These are phyloP conservation scores for Sequoia sempervirens DNA, from an alignment of 75 land plant genomes.

Conservation along the genomic window DNA sequence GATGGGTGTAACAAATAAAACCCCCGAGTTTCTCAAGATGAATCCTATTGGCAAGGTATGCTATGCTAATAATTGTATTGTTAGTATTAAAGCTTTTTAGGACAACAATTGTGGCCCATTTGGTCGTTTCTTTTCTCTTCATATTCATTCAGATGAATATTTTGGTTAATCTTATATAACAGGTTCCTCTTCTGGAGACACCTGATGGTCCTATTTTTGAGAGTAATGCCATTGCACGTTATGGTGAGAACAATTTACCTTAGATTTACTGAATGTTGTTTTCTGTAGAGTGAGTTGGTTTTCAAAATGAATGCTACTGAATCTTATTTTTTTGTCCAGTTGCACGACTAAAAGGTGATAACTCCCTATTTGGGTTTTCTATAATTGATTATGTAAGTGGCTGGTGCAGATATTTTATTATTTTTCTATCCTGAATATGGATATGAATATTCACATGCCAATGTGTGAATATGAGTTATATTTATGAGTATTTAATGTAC, in stretches of 20 bases:
- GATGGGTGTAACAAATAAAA: conserved; percentile 86
- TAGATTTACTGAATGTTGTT: not conserved
- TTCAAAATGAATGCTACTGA: not conserved
- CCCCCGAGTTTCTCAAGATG: conserved; percentile 76
- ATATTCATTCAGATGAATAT: not conserved
- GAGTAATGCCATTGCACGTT: conserved; percentile 96
- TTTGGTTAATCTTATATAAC: conserved; percentile 1
- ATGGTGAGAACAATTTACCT: conserved; percentile 44
- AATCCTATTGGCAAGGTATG: conserved; percentile 95
- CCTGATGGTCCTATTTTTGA: conserved; percentile 94
- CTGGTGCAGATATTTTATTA: not conserved
- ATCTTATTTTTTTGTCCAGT: conserved; percentile 37
- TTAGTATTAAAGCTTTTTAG: not conserved
- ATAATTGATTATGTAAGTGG: conserved; percentile 58
- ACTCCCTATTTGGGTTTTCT: conserved; percentile 61
- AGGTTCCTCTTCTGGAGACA: conserved; percentile 95
- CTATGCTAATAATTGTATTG: not conserved
- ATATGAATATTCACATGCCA: not conserved
- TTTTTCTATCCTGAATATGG: not conserved
- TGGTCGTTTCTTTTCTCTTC: not conserved
- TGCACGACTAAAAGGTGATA: conserved; percentile 54
- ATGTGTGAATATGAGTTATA: not conserved
- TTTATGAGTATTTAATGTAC: not conserved
- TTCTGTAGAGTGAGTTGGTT: not conserved
- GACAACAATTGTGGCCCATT: not conserved